These are phyloP conservation scores for Ulota crispa DNA, from an alignment of 225 moss, liverwort and hornwort genomes.

Conservation along the genomic window DNA sequence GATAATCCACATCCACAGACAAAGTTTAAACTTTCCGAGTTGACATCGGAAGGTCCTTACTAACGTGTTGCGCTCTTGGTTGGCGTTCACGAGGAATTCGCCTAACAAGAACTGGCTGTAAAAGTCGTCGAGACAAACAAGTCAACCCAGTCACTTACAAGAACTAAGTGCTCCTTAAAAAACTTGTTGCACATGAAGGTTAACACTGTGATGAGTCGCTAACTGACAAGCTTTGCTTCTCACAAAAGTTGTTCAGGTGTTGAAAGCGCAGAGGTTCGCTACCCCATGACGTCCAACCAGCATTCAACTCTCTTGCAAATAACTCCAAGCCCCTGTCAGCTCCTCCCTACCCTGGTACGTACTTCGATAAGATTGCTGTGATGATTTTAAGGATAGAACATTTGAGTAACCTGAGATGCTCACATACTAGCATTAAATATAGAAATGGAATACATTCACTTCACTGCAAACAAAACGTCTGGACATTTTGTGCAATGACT, in stretches of 20 bases:
- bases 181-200: background rate
- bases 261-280: constrained; percentile 88
- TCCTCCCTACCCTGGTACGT: constrained; percentile 50
- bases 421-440: background rate
- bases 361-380: constrained; percentile 58
- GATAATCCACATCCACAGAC: background rate
- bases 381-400: constrained; percentile 40
- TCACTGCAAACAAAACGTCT: background rate
- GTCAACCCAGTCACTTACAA: background rate
- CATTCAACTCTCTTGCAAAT: constrained; percentile 80
- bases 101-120: background rate
- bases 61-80: background rate
- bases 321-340: constrained; percentile 68
- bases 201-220: background rate
- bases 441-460: background rate
- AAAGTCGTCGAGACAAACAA: background rate
- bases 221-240: background rate
- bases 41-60: background rate
- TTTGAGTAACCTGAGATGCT: constrained; percentile 4
- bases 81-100: background rate
- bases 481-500: background rate
- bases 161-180: background rate
- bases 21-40: background rate
- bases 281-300: constrained; percentile 93
- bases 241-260: constrained; percentile 58